phyloP scores from a whole-genome alignment of 139 green algal species.

The Limnomonas spitsbergensis region DNA sequence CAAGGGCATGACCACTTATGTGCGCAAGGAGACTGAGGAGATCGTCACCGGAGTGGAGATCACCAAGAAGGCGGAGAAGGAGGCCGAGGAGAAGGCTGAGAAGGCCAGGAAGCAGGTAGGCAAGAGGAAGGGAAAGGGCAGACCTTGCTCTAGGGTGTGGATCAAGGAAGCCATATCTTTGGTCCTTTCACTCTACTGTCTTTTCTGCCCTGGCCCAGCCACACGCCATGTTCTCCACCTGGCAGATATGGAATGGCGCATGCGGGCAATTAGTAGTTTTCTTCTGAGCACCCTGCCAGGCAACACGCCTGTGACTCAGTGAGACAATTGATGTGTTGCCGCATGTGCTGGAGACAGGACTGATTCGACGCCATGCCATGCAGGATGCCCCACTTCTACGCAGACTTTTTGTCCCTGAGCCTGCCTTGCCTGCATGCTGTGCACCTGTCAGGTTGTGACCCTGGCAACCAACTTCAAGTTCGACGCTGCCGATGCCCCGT shows the following conservation, averaged over 20 bases:
- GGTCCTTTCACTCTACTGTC: neutral
- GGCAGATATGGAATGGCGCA: neutral
- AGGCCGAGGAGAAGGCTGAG: constrained; percentile 24
- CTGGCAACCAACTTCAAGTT: constrained; percentile 45
- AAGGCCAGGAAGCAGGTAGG: constrained; percentile 30
- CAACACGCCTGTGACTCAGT: too few relatives aligned
- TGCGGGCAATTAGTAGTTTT: neutral
- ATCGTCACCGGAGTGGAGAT: constrained; percentile 42
- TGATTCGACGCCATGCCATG: too few relatives aligned
- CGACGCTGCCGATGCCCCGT: constrained; percentile 10
- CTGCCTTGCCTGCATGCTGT: too few relatives aligned
- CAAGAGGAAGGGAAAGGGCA: neutral
- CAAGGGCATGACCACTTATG: constrained; percentile 13
- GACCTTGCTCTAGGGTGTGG: neutral
- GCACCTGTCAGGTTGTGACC: constrained; percentile 3
- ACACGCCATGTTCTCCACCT: neutral
- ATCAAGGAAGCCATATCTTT: neutral
- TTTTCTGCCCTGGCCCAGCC: neutral
- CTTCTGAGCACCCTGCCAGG: too few relatives aligned
- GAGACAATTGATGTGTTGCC: too few relatives aligned
- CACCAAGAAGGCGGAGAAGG: constrained; percentile 40
- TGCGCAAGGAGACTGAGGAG: constrained; percentile 38
- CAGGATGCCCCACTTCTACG: too few relatives aligned
- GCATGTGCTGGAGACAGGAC: too few relatives aligned
- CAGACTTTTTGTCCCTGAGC: too few relatives aligned